Conservation (phyloP, 352 stramenopile species). For the Pythium dissimile region DNA sequence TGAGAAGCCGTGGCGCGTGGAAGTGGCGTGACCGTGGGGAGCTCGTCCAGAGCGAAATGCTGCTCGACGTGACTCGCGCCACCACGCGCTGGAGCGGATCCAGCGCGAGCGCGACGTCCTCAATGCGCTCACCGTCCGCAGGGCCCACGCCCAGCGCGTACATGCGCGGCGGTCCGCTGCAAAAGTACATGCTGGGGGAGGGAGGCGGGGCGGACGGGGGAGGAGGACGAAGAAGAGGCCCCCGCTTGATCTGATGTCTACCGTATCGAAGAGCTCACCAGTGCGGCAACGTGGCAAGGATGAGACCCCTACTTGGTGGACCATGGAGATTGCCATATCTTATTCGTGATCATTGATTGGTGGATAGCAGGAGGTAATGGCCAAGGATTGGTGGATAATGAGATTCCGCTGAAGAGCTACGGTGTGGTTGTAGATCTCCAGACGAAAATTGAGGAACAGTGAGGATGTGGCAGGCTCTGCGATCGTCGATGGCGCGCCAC, state of each 20-base stretch:
- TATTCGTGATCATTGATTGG: neutral
- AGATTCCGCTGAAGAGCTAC: neutral
- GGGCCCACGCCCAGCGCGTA: slow-evolving; percentile 31
- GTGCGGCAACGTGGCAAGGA: too few species aligned
- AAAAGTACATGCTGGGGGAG: slow-evolving; percentile 55
- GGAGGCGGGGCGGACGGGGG: neutral
- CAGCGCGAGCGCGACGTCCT: slow-evolving; percentile 52
- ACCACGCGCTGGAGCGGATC: slow-evolving; percentile 51
- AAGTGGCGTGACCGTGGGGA: slow-evolving; percentile 20
- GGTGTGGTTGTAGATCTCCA: neutral
- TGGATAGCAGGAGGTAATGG: neutral
- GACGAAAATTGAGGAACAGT: neutral
- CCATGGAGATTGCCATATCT: neutral
- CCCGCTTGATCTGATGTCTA: too few species aligned
- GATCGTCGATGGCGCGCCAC: neutral
- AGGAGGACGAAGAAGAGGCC: neutral
- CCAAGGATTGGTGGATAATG: neutral
- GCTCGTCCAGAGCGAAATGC: slow-evolving; percentile 48
- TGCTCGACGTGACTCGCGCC: slow-evolving; percentile 43
- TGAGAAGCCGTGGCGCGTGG: slow-evolving; percentile 41
- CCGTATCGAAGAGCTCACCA: too few species aligned
- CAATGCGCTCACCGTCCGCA: slow-evolving; percentile 18
- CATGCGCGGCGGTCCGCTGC: slow-evolving; percentile 57
- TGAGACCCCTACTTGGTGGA: too few species aligned
- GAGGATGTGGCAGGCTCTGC: neutral